Evolutionary conservation across 164 flowering plant species (phyloP).

Genomic region (Magnolia sinica): DNA sequence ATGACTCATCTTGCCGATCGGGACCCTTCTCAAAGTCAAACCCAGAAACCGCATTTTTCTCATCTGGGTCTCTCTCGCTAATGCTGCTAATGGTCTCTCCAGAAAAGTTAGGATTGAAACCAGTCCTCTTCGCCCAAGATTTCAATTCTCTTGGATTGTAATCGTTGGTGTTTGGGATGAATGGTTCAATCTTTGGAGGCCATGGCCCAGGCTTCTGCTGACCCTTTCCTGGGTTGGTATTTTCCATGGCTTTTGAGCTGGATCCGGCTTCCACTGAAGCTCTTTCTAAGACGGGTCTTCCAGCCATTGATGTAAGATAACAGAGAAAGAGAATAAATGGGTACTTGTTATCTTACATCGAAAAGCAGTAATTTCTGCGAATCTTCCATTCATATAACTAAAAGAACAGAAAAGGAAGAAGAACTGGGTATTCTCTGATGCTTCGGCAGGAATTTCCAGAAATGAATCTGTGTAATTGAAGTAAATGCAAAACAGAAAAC

Average conservation of each 20-base stretch:
- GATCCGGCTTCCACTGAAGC: constrained; percentile 66
- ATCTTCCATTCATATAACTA: background rate
- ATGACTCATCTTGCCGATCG: constrained; percentile 34
- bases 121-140: constrained; percentile 92
- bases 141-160: constrained; percentile 73
- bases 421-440: background rate
- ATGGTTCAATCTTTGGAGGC: constrained; percentile 57
- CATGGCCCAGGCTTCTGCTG: constrained; percentile 38
- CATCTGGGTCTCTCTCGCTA: constrained; percentile 25
- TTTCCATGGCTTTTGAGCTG: constrained; percentile 35
- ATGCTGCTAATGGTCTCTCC: constrained; percentile 41
- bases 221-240: constrained; percentile 12
- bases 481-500: no score
- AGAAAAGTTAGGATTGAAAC: constrained; percentile 69
- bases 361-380: background rate
- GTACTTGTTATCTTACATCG: no score
- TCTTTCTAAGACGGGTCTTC: constrained; percentile 18
- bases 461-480: background rate
- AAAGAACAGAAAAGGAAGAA: background rate
- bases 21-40: constrained; percentile 47
- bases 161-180: constrained; percentile 52
- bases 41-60: constrained; percentile 20
- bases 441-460: background rate
- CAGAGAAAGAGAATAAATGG: background rate
- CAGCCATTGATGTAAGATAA: background rate